Evolutionary conservation across 1,139 yeast genomes (phyloP).

Genomic region (Hemisphaericaspora xylofermentans): DNA sequence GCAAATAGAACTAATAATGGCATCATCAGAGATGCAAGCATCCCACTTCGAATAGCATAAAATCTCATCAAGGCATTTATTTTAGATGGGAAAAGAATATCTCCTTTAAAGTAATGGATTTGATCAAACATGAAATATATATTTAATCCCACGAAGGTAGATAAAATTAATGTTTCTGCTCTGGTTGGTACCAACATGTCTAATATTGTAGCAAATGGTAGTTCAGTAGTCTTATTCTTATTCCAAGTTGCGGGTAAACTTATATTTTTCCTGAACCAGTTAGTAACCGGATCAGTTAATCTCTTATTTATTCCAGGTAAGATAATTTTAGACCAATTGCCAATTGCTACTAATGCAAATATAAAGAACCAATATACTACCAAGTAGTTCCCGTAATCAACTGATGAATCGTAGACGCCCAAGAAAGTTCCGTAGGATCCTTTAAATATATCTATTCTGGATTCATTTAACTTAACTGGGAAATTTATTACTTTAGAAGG

Average conservation of each 20-base stretch:
- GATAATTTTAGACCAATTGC: constrained; percentile 34
- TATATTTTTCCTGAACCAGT: constrained; percentile 25
- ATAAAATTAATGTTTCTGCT: constrained; percentile 52
- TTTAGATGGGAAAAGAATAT: constrained; percentile 28
- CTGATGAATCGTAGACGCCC: constrained; percentile 41
- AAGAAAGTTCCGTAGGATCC: constrained; percentile 35
- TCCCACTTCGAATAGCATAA: constrained; percentile 57
- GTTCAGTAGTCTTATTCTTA: constrained; percentile 26
- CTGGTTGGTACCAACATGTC: constrained; percentile 61
- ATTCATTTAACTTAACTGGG: constrained; percentile 30
- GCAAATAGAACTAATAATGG: constrained; percentile 58
- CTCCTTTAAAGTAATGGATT: constrained; percentile 25
- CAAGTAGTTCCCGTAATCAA: constrained; percentile 31
- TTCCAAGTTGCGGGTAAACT: constrained; percentile 31
- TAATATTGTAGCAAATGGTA: constrained; percentile 25
- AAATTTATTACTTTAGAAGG: constrained; percentile 19
- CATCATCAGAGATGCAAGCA: constrained; percentile 50
- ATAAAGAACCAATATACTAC: constrained; percentile 33
- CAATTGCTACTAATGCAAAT: constrained; percentile 23
- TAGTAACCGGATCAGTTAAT: constrained; percentile 25
- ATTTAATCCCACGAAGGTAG: constrained; percentile 46
- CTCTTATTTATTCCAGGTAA: constrained; percentile 21
- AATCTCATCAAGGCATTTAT: constrained; percentile 35
- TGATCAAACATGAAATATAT: constrained; percentile 31
- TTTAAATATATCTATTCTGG: constrained; percentile 17